Percentiles rank a stretch among this genome's conserved stretches.
These are phyloP conservation scores for Mortierella sp. DNA, from an alignment of 371 early-diverging fungal genomes.

Conservation along the genomic window DNA sequence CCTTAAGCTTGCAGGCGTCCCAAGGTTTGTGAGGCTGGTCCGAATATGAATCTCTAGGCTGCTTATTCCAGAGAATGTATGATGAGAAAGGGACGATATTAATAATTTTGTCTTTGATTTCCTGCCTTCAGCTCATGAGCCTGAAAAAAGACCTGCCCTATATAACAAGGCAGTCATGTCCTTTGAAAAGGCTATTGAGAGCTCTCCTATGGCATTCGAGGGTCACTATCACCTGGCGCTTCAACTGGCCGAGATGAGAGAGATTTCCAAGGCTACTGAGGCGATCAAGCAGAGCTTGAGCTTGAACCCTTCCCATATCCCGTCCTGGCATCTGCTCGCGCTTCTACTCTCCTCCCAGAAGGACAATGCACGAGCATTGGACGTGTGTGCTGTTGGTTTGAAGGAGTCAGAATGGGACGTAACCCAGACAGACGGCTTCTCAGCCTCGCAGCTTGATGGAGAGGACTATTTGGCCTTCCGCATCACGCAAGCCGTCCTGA, in stretches of 20 bases:
- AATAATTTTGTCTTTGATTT: no score
- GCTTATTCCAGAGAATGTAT: no score
- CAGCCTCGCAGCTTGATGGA: constrained; percentile 57
- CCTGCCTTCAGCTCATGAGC: constrained; percentile 65
- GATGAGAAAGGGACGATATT: no score
- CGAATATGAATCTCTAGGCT: neutral
- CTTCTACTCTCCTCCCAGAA: constrained; percentile 77
- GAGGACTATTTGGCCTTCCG: constrained; percentile 69
- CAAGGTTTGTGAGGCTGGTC: constrained; percentile 58
- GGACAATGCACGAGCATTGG: constrained; percentile 69
- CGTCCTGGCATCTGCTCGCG: constrained; percentile 91
- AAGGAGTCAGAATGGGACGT: constrained; percentile 68
- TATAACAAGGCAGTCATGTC: constrained; percentile 74
- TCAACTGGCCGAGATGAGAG: constrained; percentile 84
- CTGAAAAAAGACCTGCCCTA: constrained; percentile 69
- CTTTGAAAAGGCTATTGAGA: constrained; percentile 65
- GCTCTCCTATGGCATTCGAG: constrained; percentile 62
- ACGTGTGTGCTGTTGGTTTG: constrained; percentile 79
- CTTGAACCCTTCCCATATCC: constrained; percentile 69
- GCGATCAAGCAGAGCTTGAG: constrained; percentile 72
- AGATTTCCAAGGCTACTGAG: constrained; percentile 76
- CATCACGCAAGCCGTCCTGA: constrained; percentile 66
- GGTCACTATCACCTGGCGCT: constrained; percentile 83
- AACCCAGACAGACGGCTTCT: constrained; percentile 22
- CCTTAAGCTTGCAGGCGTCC: constrained; percentile 70